These are phyloP conservation scores for Trichoderma sp. DNA, from an alignment of 2,329 filamentous ascomycete species.

Conservation along the genomic window DNA sequence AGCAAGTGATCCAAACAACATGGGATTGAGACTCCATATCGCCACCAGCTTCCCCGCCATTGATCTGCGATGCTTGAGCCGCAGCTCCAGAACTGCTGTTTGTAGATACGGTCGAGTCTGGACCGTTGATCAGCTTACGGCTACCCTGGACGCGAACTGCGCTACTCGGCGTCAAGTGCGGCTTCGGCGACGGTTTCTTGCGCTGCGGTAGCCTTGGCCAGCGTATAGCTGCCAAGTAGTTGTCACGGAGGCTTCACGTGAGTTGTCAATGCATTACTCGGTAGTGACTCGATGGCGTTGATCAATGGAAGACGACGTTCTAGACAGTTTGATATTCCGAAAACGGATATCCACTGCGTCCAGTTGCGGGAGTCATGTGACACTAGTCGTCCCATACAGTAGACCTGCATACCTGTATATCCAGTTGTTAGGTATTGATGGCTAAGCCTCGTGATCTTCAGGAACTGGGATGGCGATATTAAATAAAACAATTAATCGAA, in stretches of 20 bases:
- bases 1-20: neutral
- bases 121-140: neutral
- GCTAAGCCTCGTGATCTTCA: conserved; percentile 8
- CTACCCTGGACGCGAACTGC: neutral
- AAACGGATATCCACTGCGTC: neutral
- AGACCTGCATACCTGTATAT: too few species aligned
- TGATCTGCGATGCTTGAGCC: conserved; percentile 1
- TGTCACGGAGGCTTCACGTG: neutral
- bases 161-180: neutral
- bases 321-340: neutral
- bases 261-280: neutral
- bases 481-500: neutral
- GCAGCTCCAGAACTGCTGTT: neutral
- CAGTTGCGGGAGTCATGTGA: conserved; percentile 9
- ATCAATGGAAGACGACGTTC: neutral
- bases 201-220: neutral
- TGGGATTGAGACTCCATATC: conserved; percentile 2
- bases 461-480: neutral
- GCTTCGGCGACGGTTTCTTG: neutral
- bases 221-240: neutral
- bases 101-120: neutral
- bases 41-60: conserved; percentile 2
- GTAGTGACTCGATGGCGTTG: neutral
- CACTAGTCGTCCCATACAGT: neutral
- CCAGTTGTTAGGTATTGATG: neutral